Conservation (phyloP, 805 yeast genomes). For the Naumovozyma dairenensis region DNA sequence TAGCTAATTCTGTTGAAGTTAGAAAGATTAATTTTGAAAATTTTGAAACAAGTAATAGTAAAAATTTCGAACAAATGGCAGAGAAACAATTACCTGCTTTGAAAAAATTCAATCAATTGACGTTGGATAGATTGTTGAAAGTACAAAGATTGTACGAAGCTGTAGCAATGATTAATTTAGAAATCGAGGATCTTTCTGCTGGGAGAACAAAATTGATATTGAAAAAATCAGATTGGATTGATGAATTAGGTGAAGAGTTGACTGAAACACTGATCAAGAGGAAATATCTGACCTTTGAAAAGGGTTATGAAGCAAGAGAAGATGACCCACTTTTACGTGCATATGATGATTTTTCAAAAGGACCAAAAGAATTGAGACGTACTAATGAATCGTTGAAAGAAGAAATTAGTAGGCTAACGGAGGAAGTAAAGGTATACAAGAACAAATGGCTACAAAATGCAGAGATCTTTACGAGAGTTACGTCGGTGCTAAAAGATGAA, state of each 20-base stretch:
- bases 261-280: slow-evolving; percentile 16
- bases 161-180: slow-evolving; percentile 17
- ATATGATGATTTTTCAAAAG: slow-evolving; percentile 21
- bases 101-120: slow-evolving; percentile 5
- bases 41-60: slow-evolving; percentile 18
- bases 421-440: slow-evolving; percentile 18
- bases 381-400: slow-evolving; percentile 17
- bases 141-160: slow-evolving; percentile 19
- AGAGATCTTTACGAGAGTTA: slow-evolving; percentile 19
- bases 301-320: not conserved
- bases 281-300: slow-evolving; percentile 12
- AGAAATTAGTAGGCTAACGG: slow-evolving; percentile 16
- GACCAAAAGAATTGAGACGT: slow-evolving; percentile 18
- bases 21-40: slow-evolving; percentile 18
- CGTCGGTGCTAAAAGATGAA: slow-evolving; percentile 20
- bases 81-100: slow-evolving; percentile 11
- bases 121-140: slow-evolving; percentile 15
- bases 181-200: slow-evolving; percentile 15
- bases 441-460: slow-evolving; percentile 26
- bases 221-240: slow-evolving; percentile 21
- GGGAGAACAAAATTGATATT: slow-evolving; percentile 18
- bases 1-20: slow-evolving; percentile 20
- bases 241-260: slow-evolving; percentile 16
- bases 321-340: slow-evolving; percentile 13
- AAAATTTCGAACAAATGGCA: slow-evolving; percentile 7